Evolutionary conservation across 257 asterid species (phyloP), one percentile per base, ranked within the genome.

Genomic region (Ligustrum vulgare): DNA sequence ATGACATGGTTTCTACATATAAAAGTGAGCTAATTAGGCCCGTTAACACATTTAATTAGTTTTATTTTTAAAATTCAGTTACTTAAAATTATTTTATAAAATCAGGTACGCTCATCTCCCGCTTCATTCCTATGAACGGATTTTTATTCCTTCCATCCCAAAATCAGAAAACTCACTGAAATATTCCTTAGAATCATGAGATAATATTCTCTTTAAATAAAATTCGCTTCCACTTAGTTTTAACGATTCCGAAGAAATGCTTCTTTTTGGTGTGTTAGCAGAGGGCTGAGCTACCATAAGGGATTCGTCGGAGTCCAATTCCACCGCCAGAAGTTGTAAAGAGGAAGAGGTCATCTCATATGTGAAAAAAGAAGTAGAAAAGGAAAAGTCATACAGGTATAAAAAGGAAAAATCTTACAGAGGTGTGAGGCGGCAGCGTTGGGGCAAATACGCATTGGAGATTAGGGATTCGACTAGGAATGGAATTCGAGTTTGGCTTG

Each of bases 371-470:
- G 64, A 28, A 28, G 31, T 45, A 13, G 60, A 36, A 56, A 78
- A 72, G 66, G 86, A 72, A 39, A 86, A 77, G 65, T 76, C 84
- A 0, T 89, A 84, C 85, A 72, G 97, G n/a, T n/a, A n/a, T n/a
- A n/a, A 36, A 56, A 78, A 72, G 66, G 86, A 72, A 39, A 86
- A 77, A 68, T 76, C 84, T 0, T 89, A 84, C 85, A 72, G 97
- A 33, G 97, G 97, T 2, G 97, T 91, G 6, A 62, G 97, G 10
- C 76, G 90, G 83, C 82, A 96, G 77, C 97, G 96, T n/a, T 90
- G 97, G 97, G 97, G 31, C 31, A 28, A 28, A 28, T 28, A n/a
- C n/a, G n/a, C n/a, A n/a, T n/a, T n/a, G n/a, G n/a, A n/a, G n/a
- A n/a, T n/a, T n/a, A n/a, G n/a, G n/a, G n/a, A n/a, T n/a, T n/a